Percentiles rank a stretch among this genome's conserved stretches.
Evolutionary conservation across 2,329 filamentous ascomycete genomes (phyloP).

Genomic region (Neocatenulostroma microsporum): DNA sequence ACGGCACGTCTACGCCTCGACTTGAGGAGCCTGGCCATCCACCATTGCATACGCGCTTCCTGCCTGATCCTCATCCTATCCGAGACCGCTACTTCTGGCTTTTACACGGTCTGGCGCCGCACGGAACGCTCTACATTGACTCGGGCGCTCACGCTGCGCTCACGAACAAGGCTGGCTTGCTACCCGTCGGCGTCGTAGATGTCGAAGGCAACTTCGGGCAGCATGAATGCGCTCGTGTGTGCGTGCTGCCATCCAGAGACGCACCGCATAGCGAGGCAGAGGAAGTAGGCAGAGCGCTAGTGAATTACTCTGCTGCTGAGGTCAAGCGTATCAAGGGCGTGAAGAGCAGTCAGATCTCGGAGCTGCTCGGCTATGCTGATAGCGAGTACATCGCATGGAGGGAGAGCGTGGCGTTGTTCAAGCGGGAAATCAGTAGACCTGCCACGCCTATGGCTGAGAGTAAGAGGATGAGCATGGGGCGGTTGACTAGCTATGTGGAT

Average conservation of each 20-base stretch:
- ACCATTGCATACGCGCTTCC: constrained; percentile 84
- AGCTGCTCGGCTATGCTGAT: constrained; percentile 80
- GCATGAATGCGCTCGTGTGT: constrained; percentile 82
- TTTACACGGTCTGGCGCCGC: constrained; percentile 79
- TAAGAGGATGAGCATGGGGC: constrained; percentile 22
- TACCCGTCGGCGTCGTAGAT: constrained; percentile 84
- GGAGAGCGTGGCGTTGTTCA: constrained; percentile 76
- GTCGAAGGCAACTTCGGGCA: constrained; percentile 84
- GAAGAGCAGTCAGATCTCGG: constrained; percentile 71
- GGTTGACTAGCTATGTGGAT: constrained; percentile 23
- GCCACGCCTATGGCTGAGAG: constrained; percentile 21
- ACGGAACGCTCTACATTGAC: constrained; percentile 89
- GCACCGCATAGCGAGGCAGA: constrained; percentile 33
- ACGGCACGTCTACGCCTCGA: constrained; percentile 19
- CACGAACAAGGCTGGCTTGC: constrained; percentile 71
- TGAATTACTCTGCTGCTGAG: constrained; percentile 86
- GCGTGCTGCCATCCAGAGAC: constrained; percentile 59
- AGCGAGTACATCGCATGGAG: constrained; percentile 87
- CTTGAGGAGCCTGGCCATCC: constrained; percentile 27
- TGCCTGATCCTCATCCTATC: constrained; percentile 75
- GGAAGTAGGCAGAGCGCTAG: constrained; percentile 81
- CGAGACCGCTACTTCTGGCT: constrained; percentile 97
- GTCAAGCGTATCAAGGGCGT: constrained; percentile 77
- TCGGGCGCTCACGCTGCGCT: constrained; percentile 77
- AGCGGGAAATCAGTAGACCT: constrained; percentile 23